Evolutionary conservation across 2,329 filamentous ascomycete genomes (phyloP).

Genomic region (Colletotrichum ledebouriae): DNA sequence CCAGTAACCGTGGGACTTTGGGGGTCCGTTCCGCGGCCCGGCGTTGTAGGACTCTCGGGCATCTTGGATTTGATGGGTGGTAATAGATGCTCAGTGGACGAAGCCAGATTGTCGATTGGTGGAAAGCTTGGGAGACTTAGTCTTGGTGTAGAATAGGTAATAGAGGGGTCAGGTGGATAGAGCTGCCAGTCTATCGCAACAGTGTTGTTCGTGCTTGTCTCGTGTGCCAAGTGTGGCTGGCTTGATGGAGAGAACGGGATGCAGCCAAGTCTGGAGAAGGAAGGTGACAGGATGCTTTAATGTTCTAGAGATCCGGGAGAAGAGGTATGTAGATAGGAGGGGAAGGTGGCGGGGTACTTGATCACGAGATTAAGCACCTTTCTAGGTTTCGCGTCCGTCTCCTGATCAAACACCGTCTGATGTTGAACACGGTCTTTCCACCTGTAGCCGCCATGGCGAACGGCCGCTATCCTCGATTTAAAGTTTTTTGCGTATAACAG

Average conservation of each 20-base stretch:
- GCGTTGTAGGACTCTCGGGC: slow-evolving; percentile 35
- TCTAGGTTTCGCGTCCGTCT: slow-evolving; percentile 37
- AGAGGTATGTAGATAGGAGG: slow-evolving; percentile 14
- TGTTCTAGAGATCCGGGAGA: neutral
- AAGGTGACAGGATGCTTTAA: slow-evolving; percentile 5
- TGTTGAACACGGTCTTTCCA: slow-evolving; percentile 18
- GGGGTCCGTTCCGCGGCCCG: slow-evolving; percentile 27
- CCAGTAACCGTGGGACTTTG: slow-evolving; percentile 33
- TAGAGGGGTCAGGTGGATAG: neutral
- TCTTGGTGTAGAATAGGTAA: neutral
- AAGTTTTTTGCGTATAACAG: slow-evolving; percentile 20
- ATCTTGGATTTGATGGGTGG: slow-evolving; percentile 15
- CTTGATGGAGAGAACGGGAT: neutral
- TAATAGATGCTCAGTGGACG: neutral
- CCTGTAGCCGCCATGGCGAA: slow-evolving; percentile 28
- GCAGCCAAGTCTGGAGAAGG: neutral
- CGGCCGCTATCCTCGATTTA: slow-evolving; percentile 17
- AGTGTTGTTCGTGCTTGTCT: too few species aligned
- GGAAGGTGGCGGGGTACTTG: slow-evolving; percentile 27
- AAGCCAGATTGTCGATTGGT: slow-evolving; percentile 3
- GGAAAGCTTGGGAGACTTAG: neutral
- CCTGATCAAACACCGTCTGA: slow-evolving; percentile 42
- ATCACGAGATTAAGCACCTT: slow-evolving; percentile 29
- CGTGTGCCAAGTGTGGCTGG: neutral
- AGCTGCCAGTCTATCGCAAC: neutral